Percentiles rank a stretch among this genome's conserved stretches.
Conservation (phyloP, 768 basidiomycete genomes). For the Hypholoma fasciculare region DNA sequence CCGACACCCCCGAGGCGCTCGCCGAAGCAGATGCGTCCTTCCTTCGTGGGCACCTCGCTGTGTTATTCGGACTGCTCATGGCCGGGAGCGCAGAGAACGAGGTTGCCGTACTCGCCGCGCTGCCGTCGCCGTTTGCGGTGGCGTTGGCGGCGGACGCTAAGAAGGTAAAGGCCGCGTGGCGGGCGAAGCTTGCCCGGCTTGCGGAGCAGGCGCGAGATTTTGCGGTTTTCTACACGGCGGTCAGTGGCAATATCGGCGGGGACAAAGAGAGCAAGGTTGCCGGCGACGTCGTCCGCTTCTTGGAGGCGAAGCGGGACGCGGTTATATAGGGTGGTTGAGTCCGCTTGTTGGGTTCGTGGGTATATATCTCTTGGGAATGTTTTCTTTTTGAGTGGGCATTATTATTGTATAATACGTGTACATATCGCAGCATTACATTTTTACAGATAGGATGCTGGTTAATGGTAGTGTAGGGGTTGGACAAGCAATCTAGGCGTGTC, state of each 20-base stretch:
- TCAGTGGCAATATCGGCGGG: conserved; percentile 20
- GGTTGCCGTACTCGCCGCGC: conserved; percentile 26
- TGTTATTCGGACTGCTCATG: conserved; percentile 67
- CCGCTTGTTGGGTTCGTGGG: background rate
- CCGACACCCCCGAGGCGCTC: conserved; percentile 19
- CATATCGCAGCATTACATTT: background rate
- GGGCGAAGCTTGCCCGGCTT: conserved; percentile 31
- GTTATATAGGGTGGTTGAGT: background rate
- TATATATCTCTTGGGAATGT: too few relatives aligned
- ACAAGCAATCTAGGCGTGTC: too few relatives aligned
- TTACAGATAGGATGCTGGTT: background rate
- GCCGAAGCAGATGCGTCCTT: conserved; percentile 46
- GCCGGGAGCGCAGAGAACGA: conserved; percentile 36
- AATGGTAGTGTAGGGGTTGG: background rate
- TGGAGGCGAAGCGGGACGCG: conserved; percentile 42
- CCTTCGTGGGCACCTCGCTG: conserved; percentile 71
- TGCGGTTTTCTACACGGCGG: conserved; percentile 43
- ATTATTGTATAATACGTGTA: background rate
- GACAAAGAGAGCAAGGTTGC: conserved; percentile 43
- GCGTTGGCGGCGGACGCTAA: background rate
- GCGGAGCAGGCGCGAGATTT: conserved; percentile 47
- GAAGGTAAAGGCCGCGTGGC: conserved; percentile 10
- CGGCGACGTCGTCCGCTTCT: conserved; percentile 50
- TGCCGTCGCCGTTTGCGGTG: background rate
- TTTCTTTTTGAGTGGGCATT: background rate